Evolutionary conservation across 2,329 filamentous ascomycete species (phyloP).

Genomic region (Colletotrichum liaoningense): DNA sequence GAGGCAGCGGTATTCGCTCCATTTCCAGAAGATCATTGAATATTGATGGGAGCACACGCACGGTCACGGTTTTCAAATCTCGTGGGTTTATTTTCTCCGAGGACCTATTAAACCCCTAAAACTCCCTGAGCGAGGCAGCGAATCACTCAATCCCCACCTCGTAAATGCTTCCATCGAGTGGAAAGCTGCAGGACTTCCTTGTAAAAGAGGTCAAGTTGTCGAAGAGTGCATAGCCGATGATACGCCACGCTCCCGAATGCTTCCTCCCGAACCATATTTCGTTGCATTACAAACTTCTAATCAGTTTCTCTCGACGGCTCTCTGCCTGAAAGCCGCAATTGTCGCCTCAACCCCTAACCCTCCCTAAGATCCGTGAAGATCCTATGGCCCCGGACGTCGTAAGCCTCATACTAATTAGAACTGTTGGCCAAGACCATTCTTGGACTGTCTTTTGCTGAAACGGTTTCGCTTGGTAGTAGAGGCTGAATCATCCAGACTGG

Average conservation of each 20-base stretch:
- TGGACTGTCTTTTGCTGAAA: slow-evolving; percentile 94
- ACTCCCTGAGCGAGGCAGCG: background rate
- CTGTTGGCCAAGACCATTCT: slow-evolving; percentile 90
- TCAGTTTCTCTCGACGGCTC: background rate
- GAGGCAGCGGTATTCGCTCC: background rate
- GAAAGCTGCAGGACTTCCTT: slow-evolving; percentile 14
- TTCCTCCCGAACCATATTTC: slow-evolving; percentile 21
- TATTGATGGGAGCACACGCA: background rate
- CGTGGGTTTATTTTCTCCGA: background rate
- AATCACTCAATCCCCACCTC: background rate
- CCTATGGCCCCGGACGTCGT: background rate
- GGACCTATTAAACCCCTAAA: slow-evolving; percentile 8
- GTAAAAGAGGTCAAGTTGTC: slow-evolving; percentile 10
- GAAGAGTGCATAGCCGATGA: slow-evolving; percentile 26
- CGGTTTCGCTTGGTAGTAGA: slow-evolving; percentile 65
- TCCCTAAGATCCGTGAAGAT: background rate
- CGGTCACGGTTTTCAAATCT: background rate
- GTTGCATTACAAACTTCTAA: slow-evolving; percentile 16
- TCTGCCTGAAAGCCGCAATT: background rate
- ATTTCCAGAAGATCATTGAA: background rate
- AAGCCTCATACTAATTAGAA: slow-evolving; percentile 65
- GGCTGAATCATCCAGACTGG: slow-evolving; percentile 62
- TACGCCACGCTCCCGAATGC: slow-evolving; percentile 37
- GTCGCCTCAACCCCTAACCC: background rate
- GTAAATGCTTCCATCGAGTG: slow-evolving; percentile 21